Conservation (phyloP, 208 protist genomes). For the Trypanosoma cruzi region DNA sequence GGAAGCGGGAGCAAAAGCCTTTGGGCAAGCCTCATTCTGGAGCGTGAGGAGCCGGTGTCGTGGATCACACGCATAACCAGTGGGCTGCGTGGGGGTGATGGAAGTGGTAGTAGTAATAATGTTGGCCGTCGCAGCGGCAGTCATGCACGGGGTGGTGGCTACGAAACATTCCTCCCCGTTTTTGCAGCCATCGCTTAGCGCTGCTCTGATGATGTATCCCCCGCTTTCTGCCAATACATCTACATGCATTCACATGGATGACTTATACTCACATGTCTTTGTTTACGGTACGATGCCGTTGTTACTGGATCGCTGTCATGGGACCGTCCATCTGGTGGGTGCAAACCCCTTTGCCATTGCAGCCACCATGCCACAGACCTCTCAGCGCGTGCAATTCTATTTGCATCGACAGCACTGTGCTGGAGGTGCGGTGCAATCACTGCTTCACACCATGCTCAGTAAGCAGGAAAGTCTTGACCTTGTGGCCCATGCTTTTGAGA, state of each 20-base stretch:
- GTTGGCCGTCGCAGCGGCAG: neutral
- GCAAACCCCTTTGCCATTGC: constrained; percentile 39
- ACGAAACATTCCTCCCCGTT: neutral
- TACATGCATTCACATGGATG: neutral
- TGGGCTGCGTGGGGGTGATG: neutral
- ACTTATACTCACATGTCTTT: constrained; percentile 17
- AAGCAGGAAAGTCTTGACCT: constrained; percentile 13
- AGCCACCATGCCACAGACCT: constrained; percentile 16
- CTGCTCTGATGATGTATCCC: constrained; percentile 14
- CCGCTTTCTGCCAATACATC: neutral
- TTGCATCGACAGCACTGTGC: constrained; percentile 32
- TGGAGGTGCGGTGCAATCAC: constrained; percentile 28
- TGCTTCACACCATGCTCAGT: constrained; percentile 31
- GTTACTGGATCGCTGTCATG: constrained; percentile 18
- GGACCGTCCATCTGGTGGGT: constrained; percentile 20
- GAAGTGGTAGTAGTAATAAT: neutral
- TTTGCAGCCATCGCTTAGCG: constrained; percentile 19
- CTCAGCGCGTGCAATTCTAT: constrained; percentile 34
- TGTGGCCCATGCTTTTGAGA: constrained; percentile 15
- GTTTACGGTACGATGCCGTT: constrained; percentile 28
- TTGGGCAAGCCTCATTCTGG: neutral
- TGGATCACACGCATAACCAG: constrained; percentile 15
- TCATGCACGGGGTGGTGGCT: constrained; percentile 1
- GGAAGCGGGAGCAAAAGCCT: neutral
- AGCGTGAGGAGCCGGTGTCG: constrained; percentile 1